These are phyloP conservation scores for Haplosporangium sp. DNA, from an alignment of 371 early-diverging fungal genomes.

Conservation along the genomic window DNA sequence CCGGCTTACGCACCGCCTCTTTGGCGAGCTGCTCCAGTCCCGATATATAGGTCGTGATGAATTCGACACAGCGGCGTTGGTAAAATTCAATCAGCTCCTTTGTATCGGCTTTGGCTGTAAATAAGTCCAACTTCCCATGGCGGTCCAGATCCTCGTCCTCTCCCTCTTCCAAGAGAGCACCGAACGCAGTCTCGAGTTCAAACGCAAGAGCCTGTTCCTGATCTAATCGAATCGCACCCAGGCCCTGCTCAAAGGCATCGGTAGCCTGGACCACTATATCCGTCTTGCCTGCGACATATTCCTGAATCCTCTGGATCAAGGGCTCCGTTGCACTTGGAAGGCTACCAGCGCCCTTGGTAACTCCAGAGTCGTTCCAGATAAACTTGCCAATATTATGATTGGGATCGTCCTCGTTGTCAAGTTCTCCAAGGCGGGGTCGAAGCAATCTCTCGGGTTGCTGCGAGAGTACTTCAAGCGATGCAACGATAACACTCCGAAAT, in stretches of 20 bases:
- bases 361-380: slow-evolving; percentile 31
- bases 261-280: slow-evolving; percentile 34
- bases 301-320: slow-evolving; percentile 34
- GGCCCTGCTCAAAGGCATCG: slow-evolving; percentile 17
- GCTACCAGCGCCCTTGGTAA: slow-evolving; percentile 9
- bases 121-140: slow-evolving; percentile 25
- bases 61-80: slow-evolving; percentile 29
- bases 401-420: slow-evolving; percentile 30
- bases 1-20: slow-evolving; percentile 47
- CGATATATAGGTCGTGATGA: slow-evolving; percentile 30
- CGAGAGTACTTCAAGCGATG: slow-evolving; percentile 41
- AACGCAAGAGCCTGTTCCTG: slow-evolving; percentile 30
- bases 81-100: slow-evolving; percentile 26
- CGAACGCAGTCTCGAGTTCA: slow-evolving; percentile 14
- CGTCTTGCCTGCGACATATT: slow-evolving; percentile 45
- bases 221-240: slow-evolving; percentile 34
- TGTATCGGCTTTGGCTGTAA: slow-evolving; percentile 29
- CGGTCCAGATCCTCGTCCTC: slow-evolving; percentile 25
- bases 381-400: slow-evolving; percentile 46
- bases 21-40: slow-evolving; percentile 29
- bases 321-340: slow-evolving; percentile 39
- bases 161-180: background rate
- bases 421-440: slow-evolving; percentile 51
- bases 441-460: slow-evolving; percentile 56
- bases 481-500: slow-evolving; percentile 55